phyloP scores from a whole-genome alignment of 2,329 filamentous ascomycete genomes.

The Fusarium albidum region DNA sequence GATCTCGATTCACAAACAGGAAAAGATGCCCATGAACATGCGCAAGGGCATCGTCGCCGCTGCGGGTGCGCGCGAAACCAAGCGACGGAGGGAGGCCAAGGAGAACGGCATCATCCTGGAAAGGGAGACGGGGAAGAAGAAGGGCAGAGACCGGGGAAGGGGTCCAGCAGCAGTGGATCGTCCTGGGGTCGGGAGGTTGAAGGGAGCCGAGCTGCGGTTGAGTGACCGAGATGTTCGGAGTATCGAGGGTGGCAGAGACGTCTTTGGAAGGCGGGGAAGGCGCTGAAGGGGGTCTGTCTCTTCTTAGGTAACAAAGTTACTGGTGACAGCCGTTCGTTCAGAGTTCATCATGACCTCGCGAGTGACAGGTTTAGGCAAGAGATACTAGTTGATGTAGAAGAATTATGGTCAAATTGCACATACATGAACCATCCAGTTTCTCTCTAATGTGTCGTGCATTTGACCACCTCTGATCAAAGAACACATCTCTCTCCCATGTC shows the following conservation, averaged over 20 bases:
- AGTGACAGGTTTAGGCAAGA: neutral
- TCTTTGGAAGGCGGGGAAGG: constrained; percentile 50
- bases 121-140: constrained; percentile 53
- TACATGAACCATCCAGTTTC: constrained; percentile 26
- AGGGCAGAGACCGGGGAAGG: constrained; percentile 52
- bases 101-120: constrained; percentile 94
- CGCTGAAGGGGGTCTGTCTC: too few species aligned
- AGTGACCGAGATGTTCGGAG: constrained; percentile 78
- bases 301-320: neutral
- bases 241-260: constrained; percentile 66
- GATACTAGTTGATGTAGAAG: neutral
- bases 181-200: constrained; percentile 82
- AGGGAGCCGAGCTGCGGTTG: constrained; percentile 79
- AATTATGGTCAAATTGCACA: constrained; percentile 2
- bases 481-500: constrained; percentile 10
- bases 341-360: neutral
- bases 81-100: constrained; percentile 77
- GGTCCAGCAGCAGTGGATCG: constrained; percentile 73
- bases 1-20: constrained; percentile 75
- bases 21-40: constrained; percentile 88
- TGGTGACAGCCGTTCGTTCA: too few species aligned
- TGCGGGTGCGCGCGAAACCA: constrained; percentile 69
- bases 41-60: constrained; percentile 84
- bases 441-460: constrained; percentile 26
- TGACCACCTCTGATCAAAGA: constrained; percentile 17